Evolutionary conservation across 805 yeast genomes (phyloP).

Genomic region (Torulaspora franciscae): DNA sequence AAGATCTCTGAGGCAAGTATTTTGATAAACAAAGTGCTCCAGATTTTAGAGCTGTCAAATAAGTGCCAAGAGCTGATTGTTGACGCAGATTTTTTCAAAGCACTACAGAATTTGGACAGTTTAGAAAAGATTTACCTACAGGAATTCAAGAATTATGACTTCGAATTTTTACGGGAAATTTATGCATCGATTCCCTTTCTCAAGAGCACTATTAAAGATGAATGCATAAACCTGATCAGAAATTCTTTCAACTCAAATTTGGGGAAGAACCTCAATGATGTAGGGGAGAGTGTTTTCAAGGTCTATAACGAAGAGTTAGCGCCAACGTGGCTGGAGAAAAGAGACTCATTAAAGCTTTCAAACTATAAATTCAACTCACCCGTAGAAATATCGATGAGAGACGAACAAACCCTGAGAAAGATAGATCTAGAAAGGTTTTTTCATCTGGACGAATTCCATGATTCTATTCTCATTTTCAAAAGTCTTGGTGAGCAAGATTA

Average conservation of each 20-base stretch:
- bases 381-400: slow-evolving; percentile 73
- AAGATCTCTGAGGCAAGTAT: slow-evolving; percentile 69
- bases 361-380: slow-evolving; percentile 75
- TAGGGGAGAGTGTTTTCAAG: slow-evolving; percentile 39
- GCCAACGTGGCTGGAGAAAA: slow-evolving; percentile 50
- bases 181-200: slow-evolving; percentile 72
- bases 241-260: slow-evolving; percentile 60
- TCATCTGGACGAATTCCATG: slow-evolving; percentile 70
- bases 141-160: slow-evolving; percentile 66
- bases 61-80: slow-evolving; percentile 76
- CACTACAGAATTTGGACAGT: slow-evolving; percentile 76
- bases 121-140: slow-evolving; percentile 63
- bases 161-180: slow-evolving; percentile 57
- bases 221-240: slow-evolving; percentile 59
- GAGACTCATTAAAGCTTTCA: slow-evolving; percentile 48
- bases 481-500: slow-evolving; percentile 62
- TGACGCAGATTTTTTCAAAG: slow-evolving; percentile 73
- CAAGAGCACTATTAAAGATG: slow-evolving; percentile 66
- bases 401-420: slow-evolving; percentile 44
- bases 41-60: slow-evolving; percentile 80
- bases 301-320: slow-evolving; percentile 58
- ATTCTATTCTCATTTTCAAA: slow-evolving; percentile 75
- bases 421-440: slow-evolving; percentile 38
- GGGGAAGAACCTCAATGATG: slow-evolving; percentile 50
- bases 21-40: slow-evolving; percentile 66